These are phyloP conservation scores for Bodo saltans DNA, from an alignment of 78 protist species.

Conservation along the genomic window DNA sequence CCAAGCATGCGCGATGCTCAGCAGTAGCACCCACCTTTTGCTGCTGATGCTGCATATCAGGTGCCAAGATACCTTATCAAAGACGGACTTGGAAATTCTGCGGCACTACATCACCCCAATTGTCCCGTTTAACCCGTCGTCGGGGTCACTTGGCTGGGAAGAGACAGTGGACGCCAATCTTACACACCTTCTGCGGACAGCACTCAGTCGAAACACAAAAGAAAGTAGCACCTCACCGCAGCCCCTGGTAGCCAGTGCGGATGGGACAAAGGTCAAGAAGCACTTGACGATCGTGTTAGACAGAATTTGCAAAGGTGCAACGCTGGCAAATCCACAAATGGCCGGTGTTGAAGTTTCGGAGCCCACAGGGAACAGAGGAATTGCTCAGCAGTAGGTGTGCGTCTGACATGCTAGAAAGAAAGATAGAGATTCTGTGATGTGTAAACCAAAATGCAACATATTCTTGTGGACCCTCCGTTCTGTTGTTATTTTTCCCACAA, in stretches of 20 bases:
- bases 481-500: too few relatives aligned
- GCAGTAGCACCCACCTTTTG: slow-evolving; percentile 20
- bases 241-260: slow-evolving; percentile 4
- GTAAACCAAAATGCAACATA: too few relatives aligned
- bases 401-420: too few relatives aligned
- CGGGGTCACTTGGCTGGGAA: slow-evolving; percentile 49
- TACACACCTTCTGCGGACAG: slow-evolving; percentile 14
- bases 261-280: slow-evolving; percentile 26
- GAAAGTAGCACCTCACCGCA: not conserved
- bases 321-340: not conserved
- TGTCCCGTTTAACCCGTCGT: not conserved
- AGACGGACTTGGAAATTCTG: not conserved
- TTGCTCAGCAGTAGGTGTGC: too few relatives aligned
- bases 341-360: too few relatives aligned
- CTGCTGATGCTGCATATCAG: slow-evolving; percentile 16
- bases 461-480: too few relatives aligned
- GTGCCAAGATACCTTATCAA: not conserved
- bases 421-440: too few relatives aligned
- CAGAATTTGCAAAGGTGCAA: slow-evolving; percentile 28
- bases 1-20: not conserved
- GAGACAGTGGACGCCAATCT: slow-evolving; percentile 40
- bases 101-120: slow-evolving; percentile 21
- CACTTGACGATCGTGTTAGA: slow-evolving; percentile 39
- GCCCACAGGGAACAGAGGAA: too few relatives aligned
- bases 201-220: not conserved